These are phyloP conservation scores for Parachlorella kessleri DNA, from an alignment of 139 green algal genomes.

Conservation along the genomic window DNA sequence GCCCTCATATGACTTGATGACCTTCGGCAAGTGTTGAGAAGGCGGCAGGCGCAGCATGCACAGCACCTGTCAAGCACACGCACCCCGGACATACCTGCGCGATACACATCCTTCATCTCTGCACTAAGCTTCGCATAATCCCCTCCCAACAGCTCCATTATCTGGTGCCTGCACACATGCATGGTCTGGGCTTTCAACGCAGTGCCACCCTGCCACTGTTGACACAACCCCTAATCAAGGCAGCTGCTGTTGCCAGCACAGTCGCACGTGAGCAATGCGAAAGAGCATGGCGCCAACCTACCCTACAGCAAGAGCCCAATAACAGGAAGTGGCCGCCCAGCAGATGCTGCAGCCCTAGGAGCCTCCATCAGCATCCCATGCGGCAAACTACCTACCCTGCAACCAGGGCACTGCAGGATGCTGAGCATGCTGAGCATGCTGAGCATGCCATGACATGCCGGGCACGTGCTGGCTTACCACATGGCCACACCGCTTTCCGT, in stretches of 20 bases:
- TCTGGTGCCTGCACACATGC: slow-evolving; percentile 12
- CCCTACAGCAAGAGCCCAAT: background rate
- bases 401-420: too few species aligned
- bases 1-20: too few species aligned
- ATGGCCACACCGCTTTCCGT: background rate
- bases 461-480: background rate
- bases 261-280: background rate
- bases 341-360: background rate
- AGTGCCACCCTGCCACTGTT: background rate
- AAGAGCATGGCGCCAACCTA: background rate
- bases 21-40: too few species aligned
- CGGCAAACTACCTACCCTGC: background rate
- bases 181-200: background rate
- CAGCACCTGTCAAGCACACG: too few species aligned
- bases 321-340: background rate
- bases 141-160: slow-evolving; percentile 38
- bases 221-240: background rate
- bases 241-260: background rate
- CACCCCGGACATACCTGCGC: background rate
- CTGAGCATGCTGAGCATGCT: too few species aligned
- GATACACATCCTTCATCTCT: slow-evolving; percentile 15
- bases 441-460: background rate
- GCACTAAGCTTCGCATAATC: slow-evolving; percentile 32
- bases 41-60: too few species aligned
- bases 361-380: background rate